Conservation (phyloP, 305 asterid genomes). For the Euphrasia arctica region DNA sequence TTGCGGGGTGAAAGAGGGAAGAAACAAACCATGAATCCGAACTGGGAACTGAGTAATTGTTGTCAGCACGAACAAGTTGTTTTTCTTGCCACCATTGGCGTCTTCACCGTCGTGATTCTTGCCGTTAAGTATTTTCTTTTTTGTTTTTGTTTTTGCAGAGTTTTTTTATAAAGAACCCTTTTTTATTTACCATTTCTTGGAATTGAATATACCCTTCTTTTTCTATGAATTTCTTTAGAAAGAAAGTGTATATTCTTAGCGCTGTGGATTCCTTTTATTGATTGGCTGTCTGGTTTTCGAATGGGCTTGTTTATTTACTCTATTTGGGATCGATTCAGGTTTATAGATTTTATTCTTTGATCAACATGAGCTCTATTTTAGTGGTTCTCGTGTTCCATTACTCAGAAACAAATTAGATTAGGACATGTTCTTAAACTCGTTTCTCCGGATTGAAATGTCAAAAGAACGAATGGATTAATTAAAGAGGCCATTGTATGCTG, state of each 20-base stretch:
- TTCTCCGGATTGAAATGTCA: not conserved
- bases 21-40: slow-evolving; percentile 51
- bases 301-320: no score
- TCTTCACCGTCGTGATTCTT: slow-evolving; percentile 66
- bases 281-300: no score
- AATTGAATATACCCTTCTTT: slow-evolving; percentile 16
- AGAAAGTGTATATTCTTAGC: no score
- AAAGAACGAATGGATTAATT: not conserved
- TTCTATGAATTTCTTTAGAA: not conserved
- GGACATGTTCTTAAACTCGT: not conserved
- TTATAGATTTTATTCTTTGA: not conserved
- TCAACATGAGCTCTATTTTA: not conserved
- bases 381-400: not conserved
- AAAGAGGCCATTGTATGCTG: slow-evolving; percentile 1
- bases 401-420: not conserved
- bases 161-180: not conserved
- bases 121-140: slow-evolving; percentile 38
- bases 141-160: not conserved
- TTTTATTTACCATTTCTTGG: slow-evolving; percentile 1
- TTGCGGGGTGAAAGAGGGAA: not conserved
- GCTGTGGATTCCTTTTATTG: no score
- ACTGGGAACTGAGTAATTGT: slow-evolving; percentile 76
- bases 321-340: no score
- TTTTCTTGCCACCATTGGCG: slow-evolving; percentile 63
- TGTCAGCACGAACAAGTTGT: slow-evolving; percentile 57